A percentile compares a stretch with the other conserved stretches of the same genome.
These are phyloP conservation scores for Nicotiana knightiana DNA, from an alignment of 257 asterid species.

Conservation along the genomic window DNA sequence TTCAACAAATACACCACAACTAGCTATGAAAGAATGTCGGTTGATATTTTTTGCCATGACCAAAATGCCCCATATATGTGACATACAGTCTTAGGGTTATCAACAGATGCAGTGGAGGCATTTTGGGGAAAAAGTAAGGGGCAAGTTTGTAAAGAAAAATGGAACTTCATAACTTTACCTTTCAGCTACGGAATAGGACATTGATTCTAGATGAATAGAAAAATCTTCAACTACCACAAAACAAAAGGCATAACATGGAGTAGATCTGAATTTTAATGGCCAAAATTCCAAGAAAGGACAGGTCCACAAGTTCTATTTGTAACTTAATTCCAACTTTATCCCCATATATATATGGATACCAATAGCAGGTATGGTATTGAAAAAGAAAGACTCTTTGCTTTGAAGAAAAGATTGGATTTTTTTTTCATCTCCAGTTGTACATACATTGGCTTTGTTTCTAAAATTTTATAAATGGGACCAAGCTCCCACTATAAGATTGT, in stretches of 20 bases:
- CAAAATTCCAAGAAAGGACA: slow-evolving; percentile 13
- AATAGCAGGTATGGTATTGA: slow-evolving; percentile 9
- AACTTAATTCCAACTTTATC: slow-evolving; percentile 15
- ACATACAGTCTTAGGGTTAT: background rate
- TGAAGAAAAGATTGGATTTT: slow-evolving; percentile 61
- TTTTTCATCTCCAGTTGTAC: slow-evolving; percentile 51
- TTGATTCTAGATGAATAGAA: slow-evolving; percentile 3
- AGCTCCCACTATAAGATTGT: slow-evolving; percentile 11
- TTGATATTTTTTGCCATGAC: slow-evolving; percentile 19
- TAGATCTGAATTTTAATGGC: slow-evolving; percentile 20
- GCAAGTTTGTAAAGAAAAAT: slow-evolving; percentile 12
- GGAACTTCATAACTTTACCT: slow-evolving; percentile 44
- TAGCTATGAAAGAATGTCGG: slow-evolving; percentile 31
- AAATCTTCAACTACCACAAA: slow-evolving; percentile 7
- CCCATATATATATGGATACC: slow-evolving; percentile 19
- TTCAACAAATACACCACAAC: slow-evolving; percentile 34
- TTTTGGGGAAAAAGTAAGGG: slow-evolving; percentile 12
- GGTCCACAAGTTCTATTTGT: slow-evolving; percentile 32
- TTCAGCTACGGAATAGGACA: slow-evolving; percentile 27
- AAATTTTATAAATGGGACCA: slow-evolving; percentile 30
- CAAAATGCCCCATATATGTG: slow-evolving; percentile 28
- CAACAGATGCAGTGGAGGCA: background rate
- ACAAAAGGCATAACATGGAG: slow-evolving; percentile 1
- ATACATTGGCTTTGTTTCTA: slow-evolving; percentile 16
- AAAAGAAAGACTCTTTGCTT: slow-evolving; percentile 59